Percentiles rank a stretch among this genome's conserved stretches.
Conservation (phyloP, 1,284 basidiomycete genomes). For the Cryptococcus amylolentus region DNA sequence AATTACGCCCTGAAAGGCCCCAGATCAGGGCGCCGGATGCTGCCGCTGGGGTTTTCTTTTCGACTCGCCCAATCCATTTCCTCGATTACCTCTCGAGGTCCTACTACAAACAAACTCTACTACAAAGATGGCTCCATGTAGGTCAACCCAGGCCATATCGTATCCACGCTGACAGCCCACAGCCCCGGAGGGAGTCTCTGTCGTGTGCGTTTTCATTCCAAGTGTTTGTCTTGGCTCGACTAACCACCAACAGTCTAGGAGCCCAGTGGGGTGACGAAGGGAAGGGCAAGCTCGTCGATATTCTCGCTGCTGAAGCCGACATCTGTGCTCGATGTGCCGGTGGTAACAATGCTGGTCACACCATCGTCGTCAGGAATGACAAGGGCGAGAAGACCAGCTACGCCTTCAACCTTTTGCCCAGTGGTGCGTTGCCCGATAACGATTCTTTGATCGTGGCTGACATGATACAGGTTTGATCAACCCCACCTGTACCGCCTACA, state of each 20-base stretch:
- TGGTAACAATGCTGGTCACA: slow-evolving; percentile 98
- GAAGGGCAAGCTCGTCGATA: slow-evolving; percentile 93
- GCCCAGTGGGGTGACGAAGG: slow-evolving; percentile 96
- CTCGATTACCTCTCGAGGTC: too few relatives aligned
- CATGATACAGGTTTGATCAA: slow-evolving; percentile 74
- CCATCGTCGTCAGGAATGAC: slow-evolving; percentile 80
- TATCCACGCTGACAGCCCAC: background rate
- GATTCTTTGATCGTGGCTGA: background rate
- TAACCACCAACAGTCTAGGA: slow-evolving; percentile 57
- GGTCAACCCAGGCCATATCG: background rate
- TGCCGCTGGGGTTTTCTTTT: background rate
- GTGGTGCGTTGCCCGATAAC: slow-evolving; percentile 59
- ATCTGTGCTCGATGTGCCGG: slow-evolving; percentile 95
- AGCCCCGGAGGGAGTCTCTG: slow-evolving; percentile 41
- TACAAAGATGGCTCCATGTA: slow-evolving; percentile 19
- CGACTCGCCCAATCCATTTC: background rate
- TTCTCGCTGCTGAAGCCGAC: slow-evolving; percentile 81
- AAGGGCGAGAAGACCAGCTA: slow-evolving; percentile 71
- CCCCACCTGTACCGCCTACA: slow-evolving; percentile 76
- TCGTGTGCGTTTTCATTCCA: slow-evolving; percentile 29
- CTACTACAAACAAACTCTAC: background rate
- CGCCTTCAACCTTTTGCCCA: slow-evolving; percentile 93
- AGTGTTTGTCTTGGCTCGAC: background rate
- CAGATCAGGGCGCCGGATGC: too few relatives aligned
- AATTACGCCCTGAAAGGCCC: too few relatives aligned